Evolutionary conservation across 2,329 filamentous ascomycete species (phyloP), one percentile per base, ranked within the genome.

Genomic region (Neonectria punicea): DNA sequence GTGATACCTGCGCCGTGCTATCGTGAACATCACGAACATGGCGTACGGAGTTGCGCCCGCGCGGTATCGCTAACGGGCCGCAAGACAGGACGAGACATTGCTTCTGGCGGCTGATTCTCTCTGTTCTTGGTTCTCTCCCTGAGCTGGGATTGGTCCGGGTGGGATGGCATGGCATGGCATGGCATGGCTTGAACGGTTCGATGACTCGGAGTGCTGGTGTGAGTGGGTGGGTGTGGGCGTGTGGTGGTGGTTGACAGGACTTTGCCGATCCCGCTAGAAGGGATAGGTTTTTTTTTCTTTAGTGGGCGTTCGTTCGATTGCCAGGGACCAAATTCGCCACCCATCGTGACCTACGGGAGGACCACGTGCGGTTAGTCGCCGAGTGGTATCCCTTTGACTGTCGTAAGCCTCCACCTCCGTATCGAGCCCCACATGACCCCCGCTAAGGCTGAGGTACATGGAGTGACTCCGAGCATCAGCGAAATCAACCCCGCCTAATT

Each of bases 121-220:
- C 36, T 47, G 22, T 36, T 18, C 16, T 56, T 56, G 56, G 56
- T 39, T 58, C 28, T 25, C 50, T 66, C 32, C 57, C 30, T 58
- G 61, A n/a, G 34, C 30, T 43, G 22, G 53, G 59, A 72, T 73
- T 73, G 71, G 69, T 39, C 59, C 69, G 71, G 64, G n/a, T 72
- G n/a, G 39, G 64, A 18, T 72, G n/a, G 39, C 6, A 20, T 18
- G 39, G 16, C 16, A 70, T 60, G 6, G n/a, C n/a, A n/a, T n/a
- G n/a, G n/a, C n/a, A n/a, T n/a, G 46, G 50, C 51, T 47, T 56
- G 56, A 60, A 56, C 51, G 34, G 51, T 64, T 59, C 44, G 30
- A 64, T 56, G 61, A 58, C 50, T 63, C 54, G 55, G 41, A 54
- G 50, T 49, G 53, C n/a, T 50, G 34, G 47, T 58, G 54, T n/a